Base-by-base conservation (phyloP, 2,329 filamentous ascomycete genomes). In the Fusarium veterinarium region DNA sequence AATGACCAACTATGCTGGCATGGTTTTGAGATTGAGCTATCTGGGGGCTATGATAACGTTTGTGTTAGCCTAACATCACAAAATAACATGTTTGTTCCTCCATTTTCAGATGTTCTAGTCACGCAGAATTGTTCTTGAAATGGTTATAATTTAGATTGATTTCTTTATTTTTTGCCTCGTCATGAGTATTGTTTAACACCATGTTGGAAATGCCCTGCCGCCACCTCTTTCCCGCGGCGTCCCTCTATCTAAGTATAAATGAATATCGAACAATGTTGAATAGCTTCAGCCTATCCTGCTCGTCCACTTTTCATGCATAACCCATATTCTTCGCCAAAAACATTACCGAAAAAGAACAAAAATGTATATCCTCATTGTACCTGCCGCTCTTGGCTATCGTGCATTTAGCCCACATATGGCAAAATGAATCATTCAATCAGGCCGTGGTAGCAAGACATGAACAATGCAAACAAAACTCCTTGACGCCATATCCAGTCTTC, bases 1-100 rank as follows among this genome's bases (percentile, higher is more conserved):
- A 73, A 66, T 62, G 67, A 49, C 45, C 53, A 56, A 74, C 71
- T 74, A 58, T 74, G 71, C 71, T 60, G 72, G 72, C 71, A 74
- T 74, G 60, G 72, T 72, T 66, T 73, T 55, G 37, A 57, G 38
- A 23, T 55, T 56, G 56, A n/a, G 41, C 23, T 60, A 52, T 69
- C 44, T 23, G 31, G 52, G 38, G 38, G 41, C 48, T 28, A 49
- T 40, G 58, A 64, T 51, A 60, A 46, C 40, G 53, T 64, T 53
- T 30, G 40, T 59, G 52, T 28, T 44, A 30, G 61, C n/a, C 46
- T 56, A 28, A 33, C 31, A 63, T 48, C 30, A 19, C 42, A 71
- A 56, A 60, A 60, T 59, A 45, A 40, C 53, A 60, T 49, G 3
- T 25, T 51, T 46, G 33, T 38, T 19, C 41, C 42, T 42, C 31